A percentile compares a stretch with the other conserved stretches of the same genome.
Evolutionary conservation across 257 asterid genomes (phyloP).

Genomic region (Knoxia roxburghii): DNA sequence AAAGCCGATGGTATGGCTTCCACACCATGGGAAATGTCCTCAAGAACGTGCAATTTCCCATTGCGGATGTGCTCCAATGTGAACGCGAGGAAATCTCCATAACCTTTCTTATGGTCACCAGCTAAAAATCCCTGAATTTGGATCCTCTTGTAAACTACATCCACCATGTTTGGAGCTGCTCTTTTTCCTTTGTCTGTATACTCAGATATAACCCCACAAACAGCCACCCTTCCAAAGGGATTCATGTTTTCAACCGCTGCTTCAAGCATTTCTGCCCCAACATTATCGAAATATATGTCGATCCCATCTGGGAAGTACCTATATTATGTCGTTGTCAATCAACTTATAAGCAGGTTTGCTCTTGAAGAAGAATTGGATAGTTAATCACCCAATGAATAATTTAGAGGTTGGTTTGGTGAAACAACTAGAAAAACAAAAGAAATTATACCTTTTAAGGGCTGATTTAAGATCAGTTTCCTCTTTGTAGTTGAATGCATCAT

Average conservation of each 20-base stretch:
- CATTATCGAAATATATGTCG: conserved; percentile 73
- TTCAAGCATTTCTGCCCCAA: conserved; percentile 69
- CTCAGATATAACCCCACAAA: conserved; percentile 73
- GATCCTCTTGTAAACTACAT: conserved; percentile 59
- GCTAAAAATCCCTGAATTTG: conserved; percentile 60
- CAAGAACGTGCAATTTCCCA: conserved; percentile 46
- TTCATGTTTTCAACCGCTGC: conserved; percentile 68
- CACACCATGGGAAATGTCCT: conserved; percentile 47
- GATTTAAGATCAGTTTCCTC: conserved; percentile 54
- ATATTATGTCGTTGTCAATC: too few species aligned
- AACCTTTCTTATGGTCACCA: conserved; percentile 38
- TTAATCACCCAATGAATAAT: too few species aligned
- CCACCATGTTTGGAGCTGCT: conserved; percentile 43
- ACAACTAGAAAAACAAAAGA: too few species aligned
- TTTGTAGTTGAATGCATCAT: conserved; percentile 81
- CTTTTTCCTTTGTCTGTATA: conserved; percentile 33
- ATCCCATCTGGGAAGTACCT: conserved; percentile 73
- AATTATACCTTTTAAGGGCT: conserved; percentile 64
- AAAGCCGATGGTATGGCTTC: conserved; percentile 61
- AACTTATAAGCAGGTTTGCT: too few species aligned
- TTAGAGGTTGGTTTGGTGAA: too few species aligned
- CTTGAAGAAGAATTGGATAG: neutral
- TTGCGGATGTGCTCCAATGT: conserved; percentile 35
- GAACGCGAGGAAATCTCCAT: conserved; percentile 34
- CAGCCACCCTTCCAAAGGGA: conserved; percentile 54